Base-by-base conservation (phyloP, 306 rosid species). In the Acacia acuminata region DNA sequence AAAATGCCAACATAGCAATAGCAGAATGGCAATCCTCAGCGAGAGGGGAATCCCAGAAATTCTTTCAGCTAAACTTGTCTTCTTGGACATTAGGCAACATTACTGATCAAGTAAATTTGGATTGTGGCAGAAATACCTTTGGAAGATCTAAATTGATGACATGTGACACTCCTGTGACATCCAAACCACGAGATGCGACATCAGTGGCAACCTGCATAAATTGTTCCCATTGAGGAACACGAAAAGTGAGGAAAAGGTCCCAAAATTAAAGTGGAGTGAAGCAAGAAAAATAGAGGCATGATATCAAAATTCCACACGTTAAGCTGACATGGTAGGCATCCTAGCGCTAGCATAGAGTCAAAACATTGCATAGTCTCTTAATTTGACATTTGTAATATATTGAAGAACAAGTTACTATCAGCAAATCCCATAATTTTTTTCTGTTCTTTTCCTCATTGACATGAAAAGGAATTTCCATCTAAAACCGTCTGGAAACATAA, bases 161-260 rank as follows among this genome's bases (percentile, higher is more conserved):
- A 83, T 91, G 96, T 14, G 98, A 86, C 79, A 93, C 97, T 88
- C 98, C 98, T 30, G 97, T 86, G 87, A 93, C 98, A 87, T 93
- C 98, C 91, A 93, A 87, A 60, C 98, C 98, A 55, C 98, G 94
- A 72, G 98, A 93, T 44, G 98, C 98, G 38, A 93, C 98, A 84
- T 93, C 98, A 27, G 98, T 93, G 53, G 98, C 98, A 78, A 93
- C 96, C 98, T 93, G 87, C 78, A 84, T 51, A 53, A 80, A 44
- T 55, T 16, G 63, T 71, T 73, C 79, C 68, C 70, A 79, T 44
- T 63, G 61, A 82, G 81, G 24, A 79, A 16, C 55, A 81, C 45
- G 10, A 56, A 16, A 34, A 44, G 55, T 17, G 20, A 60, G 45
- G 36, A 30, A 72, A 80, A 25, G 75, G 63, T 68, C 61, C 53